These are phyloP conservation scores for Acaromyces ingoldii DNA, from an alignment of 1,284 basidiomycete species.

Conservation along the genomic window DNA sequence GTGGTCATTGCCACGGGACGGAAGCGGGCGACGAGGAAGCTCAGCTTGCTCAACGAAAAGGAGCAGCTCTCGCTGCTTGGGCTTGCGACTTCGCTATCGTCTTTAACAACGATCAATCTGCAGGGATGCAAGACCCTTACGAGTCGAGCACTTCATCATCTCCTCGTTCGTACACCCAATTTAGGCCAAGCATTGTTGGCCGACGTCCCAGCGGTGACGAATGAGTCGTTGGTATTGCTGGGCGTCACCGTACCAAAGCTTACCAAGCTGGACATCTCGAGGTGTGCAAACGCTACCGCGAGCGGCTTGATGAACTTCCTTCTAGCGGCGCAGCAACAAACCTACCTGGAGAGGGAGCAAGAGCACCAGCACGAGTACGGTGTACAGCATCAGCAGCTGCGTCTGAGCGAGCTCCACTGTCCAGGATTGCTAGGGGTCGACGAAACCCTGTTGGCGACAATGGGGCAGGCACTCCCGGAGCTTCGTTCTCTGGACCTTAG, in stretches of 20 bases:
- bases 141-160: slow-evolving; percentile 63
- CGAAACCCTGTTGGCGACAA: slow-evolving; percentile 58
- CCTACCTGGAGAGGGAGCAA: too few relatives aligned
- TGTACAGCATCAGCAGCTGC: too few relatives aligned
- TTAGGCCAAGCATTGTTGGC: slow-evolving; percentile 64
- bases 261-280: slow-evolving; percentile 65
- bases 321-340: slow-evolving; percentile 51
- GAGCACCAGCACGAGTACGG: too few relatives aligned
- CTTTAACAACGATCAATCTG: slow-evolving; percentile 2
- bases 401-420: too few relatives aligned
- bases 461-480: slow-evolving; percentile 51
- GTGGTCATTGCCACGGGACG: too few relatives aligned
- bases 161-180: slow-evolving; percentile 65
- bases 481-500: slow-evolving; percentile 68
- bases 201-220: slow-evolving; percentile 65
- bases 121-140: slow-evolving; percentile 54
- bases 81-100: too few relatives aligned
- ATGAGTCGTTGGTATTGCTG: slow-evolving; percentile 67
- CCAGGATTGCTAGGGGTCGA: slow-evolving; percentile 64
- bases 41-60: too few relatives aligned
- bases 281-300: slow-evolving; percentile 67
- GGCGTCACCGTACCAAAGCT: slow-evolving; percentile 60
- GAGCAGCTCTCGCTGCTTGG: too few relatives aligned
- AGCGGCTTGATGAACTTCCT: slow-evolving; percentile 56
- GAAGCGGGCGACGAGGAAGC: too few relatives aligned